Evolutionary conservation across 352 stramenopile genomes (phyloP).

Genomic region (Thraustotheca clavata): DNA sequence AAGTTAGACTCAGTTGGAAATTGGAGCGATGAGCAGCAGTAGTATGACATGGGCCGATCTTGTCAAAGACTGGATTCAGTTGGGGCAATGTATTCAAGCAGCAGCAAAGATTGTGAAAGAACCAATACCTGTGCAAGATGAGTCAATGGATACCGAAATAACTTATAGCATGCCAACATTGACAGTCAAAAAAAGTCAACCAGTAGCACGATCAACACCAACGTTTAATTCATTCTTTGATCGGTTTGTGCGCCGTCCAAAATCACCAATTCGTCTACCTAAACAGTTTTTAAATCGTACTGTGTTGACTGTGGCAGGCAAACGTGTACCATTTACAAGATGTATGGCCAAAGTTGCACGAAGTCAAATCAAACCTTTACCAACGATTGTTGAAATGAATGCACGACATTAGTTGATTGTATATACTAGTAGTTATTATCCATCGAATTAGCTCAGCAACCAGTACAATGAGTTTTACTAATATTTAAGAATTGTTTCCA

Average conservation of each 20-base stretch:
- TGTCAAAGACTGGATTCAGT: constrained; percentile 6
- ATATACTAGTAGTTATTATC: neutral
- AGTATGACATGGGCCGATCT: constrained; percentile 1
- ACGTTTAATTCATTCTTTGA: neutral
- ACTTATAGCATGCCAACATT: neutral
- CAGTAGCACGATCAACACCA: neutral
- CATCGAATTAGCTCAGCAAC: neutral
- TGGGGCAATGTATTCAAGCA: neutral
- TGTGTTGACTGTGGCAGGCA: neutral
- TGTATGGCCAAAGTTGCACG: constrained; percentile 11
- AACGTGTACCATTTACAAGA: constrained; percentile 1
- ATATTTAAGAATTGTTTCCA: neutral
- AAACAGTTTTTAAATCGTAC: neutral
- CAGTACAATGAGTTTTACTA: neutral
- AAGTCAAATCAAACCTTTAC: constrained; percentile 1
- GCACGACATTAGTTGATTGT: constrained; percentile 6
- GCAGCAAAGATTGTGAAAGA: neutral
- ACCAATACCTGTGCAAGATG: neutral
- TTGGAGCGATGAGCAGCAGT: constrained; percentile 1
- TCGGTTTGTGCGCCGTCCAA: neutral
- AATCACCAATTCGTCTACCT: neutral
- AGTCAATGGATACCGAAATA: neutral
- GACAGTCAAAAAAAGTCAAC: too few species aligned
- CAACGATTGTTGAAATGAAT: constrained; percentile 7
- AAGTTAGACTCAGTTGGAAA: neutral